These are phyloP conservation scores for Rhizopogon roseolus DNA, from an alignment of 768 basidiomycete species.

Conservation along the genomic window DNA sequence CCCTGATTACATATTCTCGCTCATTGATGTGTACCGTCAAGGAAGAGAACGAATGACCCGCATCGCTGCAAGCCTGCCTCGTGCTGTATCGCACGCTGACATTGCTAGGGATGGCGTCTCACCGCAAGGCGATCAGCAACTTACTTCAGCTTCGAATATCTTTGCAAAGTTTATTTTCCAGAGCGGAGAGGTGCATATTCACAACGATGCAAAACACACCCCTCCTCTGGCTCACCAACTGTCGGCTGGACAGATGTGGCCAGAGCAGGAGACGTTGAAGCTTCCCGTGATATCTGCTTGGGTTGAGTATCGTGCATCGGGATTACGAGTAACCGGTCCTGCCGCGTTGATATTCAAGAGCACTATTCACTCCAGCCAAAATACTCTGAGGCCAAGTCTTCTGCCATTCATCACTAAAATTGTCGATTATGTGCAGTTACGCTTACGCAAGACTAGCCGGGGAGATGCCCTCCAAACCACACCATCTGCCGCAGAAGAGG, in stretches of 20 bases:
- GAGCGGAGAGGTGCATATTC: slow-evolving; percentile 80
- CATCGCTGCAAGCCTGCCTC: slow-evolving; percentile 52
- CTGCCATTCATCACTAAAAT: slow-evolving; percentile 83
- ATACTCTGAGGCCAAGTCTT: slow-evolving; percentile 75
- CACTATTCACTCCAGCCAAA: slow-evolving; percentile 87
- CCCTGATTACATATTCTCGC: slow-evolving; percentile 71
- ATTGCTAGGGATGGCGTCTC: slow-evolving; percentile 10
- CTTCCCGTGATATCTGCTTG: slow-evolving; percentile 78
- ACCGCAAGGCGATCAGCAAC: slow-evolving; percentile 5
- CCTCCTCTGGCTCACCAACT: slow-evolving; percentile 29
- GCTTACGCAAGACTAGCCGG: slow-evolving; percentile 52
- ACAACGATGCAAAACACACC: slow-evolving; percentile 43
- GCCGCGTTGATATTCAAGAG: slow-evolving; percentile 76
- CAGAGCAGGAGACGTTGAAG: slow-evolving; percentile 56
- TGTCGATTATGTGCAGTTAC: slow-evolving; percentile 61
- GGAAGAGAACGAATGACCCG: slow-evolving; percentile 76
- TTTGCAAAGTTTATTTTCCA: slow-evolving; percentile 69
- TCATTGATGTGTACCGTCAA: slow-evolving; percentile 79
- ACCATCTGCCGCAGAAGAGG: slow-evolving; percentile 8
- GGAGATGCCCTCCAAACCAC: slow-evolving; percentile 11
- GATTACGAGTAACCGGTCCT: slow-evolving; percentile 37
- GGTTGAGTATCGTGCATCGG: slow-evolving; percentile 71
- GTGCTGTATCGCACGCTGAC: slow-evolving; percentile 15
- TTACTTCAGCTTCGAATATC: slow-evolving; percentile 53
- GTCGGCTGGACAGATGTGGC: slow-evolving; percentile 17